Base-by-base conservation (phyloP, 2,329 filamentous ascomycete species). In the Escovopsis sp. region DNA sequence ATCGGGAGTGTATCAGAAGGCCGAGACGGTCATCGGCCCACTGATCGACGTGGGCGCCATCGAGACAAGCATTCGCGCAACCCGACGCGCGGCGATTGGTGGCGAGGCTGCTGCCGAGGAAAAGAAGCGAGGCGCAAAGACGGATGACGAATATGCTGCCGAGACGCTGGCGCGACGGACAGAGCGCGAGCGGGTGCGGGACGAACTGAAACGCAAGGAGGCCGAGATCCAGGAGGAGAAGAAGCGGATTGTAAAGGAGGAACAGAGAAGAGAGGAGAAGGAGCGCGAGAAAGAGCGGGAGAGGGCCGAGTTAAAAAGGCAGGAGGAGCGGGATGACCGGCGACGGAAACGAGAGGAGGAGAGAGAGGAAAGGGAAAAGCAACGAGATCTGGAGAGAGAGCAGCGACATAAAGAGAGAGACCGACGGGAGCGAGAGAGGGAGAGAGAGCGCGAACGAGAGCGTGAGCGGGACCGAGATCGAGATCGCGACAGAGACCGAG, bases 1-100 rank as follows among this genome's bases (percentile, higher is more conserved):
- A 41, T 78, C 74, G 15, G 78, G 79, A 18, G 73, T 86, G 19
- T 90, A 88, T 48, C 72, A 78, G 40, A 72, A 72, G 45, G 79
- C 79, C 1, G 73, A 82, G 46, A 65, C 68, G 7, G 70, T 76
- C 34, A 74, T 87, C 33, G 70, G 76, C 40, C 62, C 68, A 19
- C 63, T 85, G 39, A 79, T 88, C 39, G 73, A 82, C 47, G 66
- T 76, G 32, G 62, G 62, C 9, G 69, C 74, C 18, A 83, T 85
- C 39, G 77, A 85, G 49, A 62, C 66, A 18, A 72, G 73, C 34
- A 74, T 88, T 49, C 73, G 82, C 40, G 71, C 77, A 43, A 68
- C 82, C 34, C 68, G 82, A 17, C 63, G 67, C 14, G 64, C 65
- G 12, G 79, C 85, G 39, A 70, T 87, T 41, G 82, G 82, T 18